A percentile compares a stretch with the other conserved stretches of the same genome.
Conservation (phyloP, 371 early-diverging fungal species). For the Mortierella sp. region DNA sequence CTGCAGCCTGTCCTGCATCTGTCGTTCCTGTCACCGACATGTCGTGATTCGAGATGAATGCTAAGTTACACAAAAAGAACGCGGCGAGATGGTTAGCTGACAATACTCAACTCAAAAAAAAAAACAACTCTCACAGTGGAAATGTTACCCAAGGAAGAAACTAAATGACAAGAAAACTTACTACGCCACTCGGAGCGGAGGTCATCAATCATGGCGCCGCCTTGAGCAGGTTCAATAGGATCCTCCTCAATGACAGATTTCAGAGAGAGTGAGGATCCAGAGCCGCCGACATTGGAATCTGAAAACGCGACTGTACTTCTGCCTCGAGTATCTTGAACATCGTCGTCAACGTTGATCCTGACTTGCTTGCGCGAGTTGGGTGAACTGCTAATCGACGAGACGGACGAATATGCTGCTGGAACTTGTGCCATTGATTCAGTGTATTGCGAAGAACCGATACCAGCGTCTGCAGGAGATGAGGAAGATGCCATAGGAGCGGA, state of each 20-base stretch:
- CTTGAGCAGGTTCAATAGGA: conserved; percentile 28
- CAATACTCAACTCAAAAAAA: background rate
- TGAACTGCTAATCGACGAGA: conserved; percentile 7
- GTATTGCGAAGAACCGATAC: background rate
- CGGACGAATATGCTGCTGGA: conserved; percentile 7
- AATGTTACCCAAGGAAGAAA: no score
- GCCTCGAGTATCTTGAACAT: background rate
- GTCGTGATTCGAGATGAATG: conserved; percentile 27
- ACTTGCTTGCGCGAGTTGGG: conserved; percentile 14
- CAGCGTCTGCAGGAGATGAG: background rate
- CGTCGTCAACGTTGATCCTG: conserved; percentile 12
- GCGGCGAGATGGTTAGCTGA: no score
- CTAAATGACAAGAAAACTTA: conserved; percentile 21
- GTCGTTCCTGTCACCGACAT: conserved; percentile 14
- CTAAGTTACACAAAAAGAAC: background rate
- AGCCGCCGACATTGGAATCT: background rate
- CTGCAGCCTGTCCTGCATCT: background rate
- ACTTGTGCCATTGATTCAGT: background rate
- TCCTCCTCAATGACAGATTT: conserved; percentile 26
- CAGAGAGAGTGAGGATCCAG: background rate
- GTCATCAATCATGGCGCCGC: conserved; percentile 23
- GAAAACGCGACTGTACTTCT: background rate
- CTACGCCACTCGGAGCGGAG: conserved; percentile 49
- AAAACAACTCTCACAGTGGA: background rate
- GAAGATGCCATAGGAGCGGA: background rate